Conservation (phyloP, 371 early-diverging fungal genomes). For the Mucor ambiguus region DNA sequence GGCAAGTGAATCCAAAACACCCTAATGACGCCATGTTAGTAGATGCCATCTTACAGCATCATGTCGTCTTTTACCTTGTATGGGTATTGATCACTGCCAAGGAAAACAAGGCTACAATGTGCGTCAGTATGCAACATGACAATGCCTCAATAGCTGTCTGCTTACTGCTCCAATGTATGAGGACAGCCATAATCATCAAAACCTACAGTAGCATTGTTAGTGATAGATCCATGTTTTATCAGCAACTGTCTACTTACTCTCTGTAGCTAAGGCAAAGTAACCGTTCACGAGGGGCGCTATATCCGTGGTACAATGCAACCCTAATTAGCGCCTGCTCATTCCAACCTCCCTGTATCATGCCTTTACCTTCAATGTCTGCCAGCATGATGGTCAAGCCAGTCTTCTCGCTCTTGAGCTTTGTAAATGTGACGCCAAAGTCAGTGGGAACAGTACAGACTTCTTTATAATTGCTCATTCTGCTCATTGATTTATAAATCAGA, state of each 20-base stretch:
- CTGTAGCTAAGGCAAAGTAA: conserved; percentile 67
- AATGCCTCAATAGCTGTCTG: neutral
- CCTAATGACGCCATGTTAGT: conserved; percentile 25
- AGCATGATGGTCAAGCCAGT: conserved; percentile 65
- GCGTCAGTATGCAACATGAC: neutral
- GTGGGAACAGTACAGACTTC: conserved; percentile 41
- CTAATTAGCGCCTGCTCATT: neutral
- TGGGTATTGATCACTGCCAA: conserved; percentile 70
- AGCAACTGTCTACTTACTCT: conserved; percentile 39
- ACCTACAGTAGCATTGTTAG: conserved; percentile 29
- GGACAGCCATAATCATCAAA: conserved; percentile 73
- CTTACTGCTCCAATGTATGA: conserved; percentile 74
- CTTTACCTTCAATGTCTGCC: conserved; percentile 64
- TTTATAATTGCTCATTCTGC: conserved; percentile 33
- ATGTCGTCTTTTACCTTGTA: conserved; percentile 51
- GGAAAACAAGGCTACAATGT: conserved; percentile 56
- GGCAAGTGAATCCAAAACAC: conserved; percentile 70
- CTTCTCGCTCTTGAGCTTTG: conserved; percentile 57
- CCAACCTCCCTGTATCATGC: neutral
- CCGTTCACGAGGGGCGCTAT: conserved; percentile 69
- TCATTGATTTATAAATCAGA: neutral
- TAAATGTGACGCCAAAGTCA: conserved; percentile 50
- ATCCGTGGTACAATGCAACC: neutral
- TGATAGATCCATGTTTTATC: neutral
- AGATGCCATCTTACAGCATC: neutral